phyloP scores from a whole-genome alignment of 495 filamentous ascomycete species.

The Aspergillus avenaceus region DNA sequence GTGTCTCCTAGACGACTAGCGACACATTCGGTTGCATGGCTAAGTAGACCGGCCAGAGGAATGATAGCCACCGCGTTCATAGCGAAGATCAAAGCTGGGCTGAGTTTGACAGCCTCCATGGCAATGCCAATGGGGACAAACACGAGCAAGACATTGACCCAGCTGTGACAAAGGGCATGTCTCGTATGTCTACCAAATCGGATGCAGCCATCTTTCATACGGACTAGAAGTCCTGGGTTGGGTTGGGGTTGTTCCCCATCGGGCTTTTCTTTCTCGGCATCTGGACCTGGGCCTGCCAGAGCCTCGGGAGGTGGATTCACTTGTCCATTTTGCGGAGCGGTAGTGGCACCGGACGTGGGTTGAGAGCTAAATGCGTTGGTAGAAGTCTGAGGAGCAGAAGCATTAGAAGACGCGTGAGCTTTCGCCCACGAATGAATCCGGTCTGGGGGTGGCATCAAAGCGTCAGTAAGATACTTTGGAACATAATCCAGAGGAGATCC shows the following conservation, averaged over 20 bases:
- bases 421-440: constrained; percentile 47
- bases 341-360: constrained; percentile 11
- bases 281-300: constrained; percentile 19
- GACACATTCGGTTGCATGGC: constrained; percentile 77
- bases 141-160: constrained; percentile 73
- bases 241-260: neutral
- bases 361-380: constrained; percentile 3
- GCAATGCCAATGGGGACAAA: constrained; percentile 79
- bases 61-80: constrained; percentile 83
- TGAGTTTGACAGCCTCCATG: constrained; percentile 48
- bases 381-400: constrained; percentile 7
- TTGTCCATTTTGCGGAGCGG: constrained; percentile 28
- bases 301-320: constrained; percentile 25
- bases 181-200: constrained; percentile 38
- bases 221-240: constrained; percentile 26
- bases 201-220: constrained; percentile 29
- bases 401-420: constrained; percentile 40
- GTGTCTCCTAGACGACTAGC: constrained; percentile 75
- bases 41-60: constrained; percentile 74
- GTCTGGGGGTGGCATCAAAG: constrained; percentile 22
- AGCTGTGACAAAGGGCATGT: constrained; percentile 51
- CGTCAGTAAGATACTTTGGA: constrained; percentile 12
- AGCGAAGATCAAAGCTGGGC: constrained; percentile 59
- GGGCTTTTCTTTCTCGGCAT: constrained; percentile 14
- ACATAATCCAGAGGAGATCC: neutral